These are phyloP conservation scores for Przewalskia tangutica DNA, from an alignment of 257 asterid genomes.

Conservation along the genomic window DNA sequence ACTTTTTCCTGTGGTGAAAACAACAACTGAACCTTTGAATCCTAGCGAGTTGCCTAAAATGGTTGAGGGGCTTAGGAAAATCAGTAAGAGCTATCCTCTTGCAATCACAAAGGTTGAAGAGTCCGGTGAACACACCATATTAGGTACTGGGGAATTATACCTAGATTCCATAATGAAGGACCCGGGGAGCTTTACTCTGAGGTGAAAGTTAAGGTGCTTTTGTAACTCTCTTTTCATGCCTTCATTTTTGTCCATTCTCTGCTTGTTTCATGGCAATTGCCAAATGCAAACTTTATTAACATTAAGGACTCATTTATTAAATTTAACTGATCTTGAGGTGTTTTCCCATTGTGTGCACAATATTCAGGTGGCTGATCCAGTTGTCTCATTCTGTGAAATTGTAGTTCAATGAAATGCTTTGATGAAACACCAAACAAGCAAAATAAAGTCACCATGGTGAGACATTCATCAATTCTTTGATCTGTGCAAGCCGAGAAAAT, in stretches of 20 bases:
- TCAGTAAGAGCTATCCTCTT: slow-evolving; percentile 95
- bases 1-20: slow-evolving; percentile 97
- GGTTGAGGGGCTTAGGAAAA: slow-evolving; percentile 98
- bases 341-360: not conserved
- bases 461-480: slow-evolving; percentile 1
- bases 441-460: slow-evolving; percentile 93
- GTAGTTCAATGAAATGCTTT: slow-evolving; percentile 95
- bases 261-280: not conserved
- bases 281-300: not conserved
- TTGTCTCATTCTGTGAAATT: slow-evolving; percentile 94
- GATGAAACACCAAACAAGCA: slow-evolving; percentile 98
- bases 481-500: not conserved
- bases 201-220: slow-evolving; percentile 92
- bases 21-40: slow-evolving; percentile 94
- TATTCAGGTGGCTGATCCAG: slow-evolving; percentile 93
- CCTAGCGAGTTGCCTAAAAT: slow-evolving; percentile 97
- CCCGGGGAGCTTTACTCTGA: slow-evolving; percentile 96
- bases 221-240: not conserved
- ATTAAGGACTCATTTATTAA: not conserved
- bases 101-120: slow-evolving; percentile 98
- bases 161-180: slow-evolving; percentile 97
- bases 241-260: not conserved
- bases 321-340: not conserved
- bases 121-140: slow-evolving; percentile 97
- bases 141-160: slow-evolving; percentile 92